Percentiles rank a stretch among this genome's conserved stretches.
These are phyloP conservation scores for Cryptococcus hybrid DNA, from an alignment of 1,284 basidiomycete genomes.

Conservation along the genomic window DNA sequence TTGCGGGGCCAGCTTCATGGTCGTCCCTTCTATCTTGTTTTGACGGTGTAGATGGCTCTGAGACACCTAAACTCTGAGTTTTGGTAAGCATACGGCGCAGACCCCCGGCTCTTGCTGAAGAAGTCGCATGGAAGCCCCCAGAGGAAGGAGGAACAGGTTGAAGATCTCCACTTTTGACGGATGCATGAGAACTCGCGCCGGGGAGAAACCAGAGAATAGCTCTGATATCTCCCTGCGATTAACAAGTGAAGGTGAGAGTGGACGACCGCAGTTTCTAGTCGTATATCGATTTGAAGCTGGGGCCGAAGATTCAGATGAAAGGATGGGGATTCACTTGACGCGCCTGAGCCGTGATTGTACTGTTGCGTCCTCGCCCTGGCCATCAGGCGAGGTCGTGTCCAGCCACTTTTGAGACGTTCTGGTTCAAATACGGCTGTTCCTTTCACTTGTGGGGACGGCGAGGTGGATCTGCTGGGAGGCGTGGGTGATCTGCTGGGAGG, in stretches of 20 bases:
- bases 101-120: slow-evolving; percentile 10
- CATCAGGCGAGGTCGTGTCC: background rate
- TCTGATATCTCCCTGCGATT: background rate
- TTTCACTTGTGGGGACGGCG: background rate
- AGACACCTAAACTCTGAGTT: slow-evolving; percentile 34
- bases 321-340: too few relatives aligned
- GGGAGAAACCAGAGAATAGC: background rate
- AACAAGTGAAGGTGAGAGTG: background rate
- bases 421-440: background rate
- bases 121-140: too few relatives aligned
- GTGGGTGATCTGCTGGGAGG: background rate
- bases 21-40: background rate
- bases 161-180: slow-evolving; percentile 14
- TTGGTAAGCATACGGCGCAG: slow-evolving; percentile 37
- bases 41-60: background rate
- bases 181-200: slow-evolving; percentile 26
- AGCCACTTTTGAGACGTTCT: background rate
- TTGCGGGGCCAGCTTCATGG: slow-evolving; percentile 4
- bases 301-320: too few relatives aligned
- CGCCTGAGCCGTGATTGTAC: too few relatives aligned
- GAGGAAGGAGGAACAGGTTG: background rate
- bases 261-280: background rate
- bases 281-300: too few relatives aligned
- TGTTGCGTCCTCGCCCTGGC: too few relatives aligned
- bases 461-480: background rate